phyloP scores from a whole-genome alignment of 202 grass and related monocot genomes.

The Saccharum hybrid region DNA sequence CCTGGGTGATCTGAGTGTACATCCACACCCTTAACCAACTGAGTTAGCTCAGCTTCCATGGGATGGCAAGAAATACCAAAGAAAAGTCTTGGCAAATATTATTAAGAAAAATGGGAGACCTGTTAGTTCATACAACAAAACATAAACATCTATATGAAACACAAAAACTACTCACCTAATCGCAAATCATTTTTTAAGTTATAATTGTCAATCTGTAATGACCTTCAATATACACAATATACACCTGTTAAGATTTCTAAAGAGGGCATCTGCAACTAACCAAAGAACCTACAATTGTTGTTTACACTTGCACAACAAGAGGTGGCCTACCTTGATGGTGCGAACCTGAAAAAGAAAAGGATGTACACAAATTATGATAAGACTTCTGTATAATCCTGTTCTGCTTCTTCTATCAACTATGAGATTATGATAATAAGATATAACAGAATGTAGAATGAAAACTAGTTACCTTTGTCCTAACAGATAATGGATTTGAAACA shows the following conservation, averaged over 20 bases:
- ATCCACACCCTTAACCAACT: background rate
- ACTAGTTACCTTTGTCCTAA: slow-evolving; percentile 91
- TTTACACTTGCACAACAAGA: slow-evolving; percentile 52
- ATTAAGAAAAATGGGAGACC: slow-evolving; percentile 7
- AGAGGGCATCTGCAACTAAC: slow-evolving; percentile 44
- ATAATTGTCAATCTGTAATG: slow-evolving; percentile 22
- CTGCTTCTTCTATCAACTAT: slow-evolving; percentile 28
- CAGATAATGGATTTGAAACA: slow-evolving; percentile 94
- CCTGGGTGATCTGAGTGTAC: background rate
- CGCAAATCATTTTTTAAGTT: background rate
- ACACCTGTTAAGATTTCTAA: slow-evolving; percentile 22
- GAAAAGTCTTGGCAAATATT: background rate
- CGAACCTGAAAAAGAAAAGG: slow-evolving; percentile 72
- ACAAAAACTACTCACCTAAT: slow-evolving; percentile 16
- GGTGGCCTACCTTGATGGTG: slow-evolving; percentile 90
- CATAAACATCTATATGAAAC: slow-evolving; percentile 19
- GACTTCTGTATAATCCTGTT: slow-evolving; percentile 31
- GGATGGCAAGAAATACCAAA: background rate
- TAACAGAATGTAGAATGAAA: background rate
- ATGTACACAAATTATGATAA: slow-evolving; percentile 39
- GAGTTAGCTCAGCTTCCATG: slow-evolving; percentile 3
- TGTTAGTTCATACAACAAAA: slow-evolving; percentile 12
- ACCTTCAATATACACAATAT: slow-evolving; percentile 20
- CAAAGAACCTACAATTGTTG: slow-evolving; percentile 51
- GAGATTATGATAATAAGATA: background rate